These are phyloP conservation scores for Beauveria asiatica DNA, from an alignment of 2,329 filamentous ascomycete genomes.

Conservation along the genomic window DNA sequence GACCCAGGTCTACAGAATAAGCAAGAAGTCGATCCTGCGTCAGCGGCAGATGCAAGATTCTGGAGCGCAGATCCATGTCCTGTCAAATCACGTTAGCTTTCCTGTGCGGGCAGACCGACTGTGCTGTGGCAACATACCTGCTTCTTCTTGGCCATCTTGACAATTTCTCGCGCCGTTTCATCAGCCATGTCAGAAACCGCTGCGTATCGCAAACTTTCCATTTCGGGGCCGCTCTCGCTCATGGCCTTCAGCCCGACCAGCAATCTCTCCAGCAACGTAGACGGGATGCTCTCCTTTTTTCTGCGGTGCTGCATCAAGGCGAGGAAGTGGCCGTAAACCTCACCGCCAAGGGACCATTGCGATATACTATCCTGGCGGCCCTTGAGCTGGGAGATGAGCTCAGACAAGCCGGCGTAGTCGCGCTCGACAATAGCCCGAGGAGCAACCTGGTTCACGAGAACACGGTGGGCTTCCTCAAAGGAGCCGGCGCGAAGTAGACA, in stretches of 20 bases:
- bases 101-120: not conserved
- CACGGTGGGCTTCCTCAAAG: conserved; percentile 73
- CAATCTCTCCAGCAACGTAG: conserved; percentile 46
- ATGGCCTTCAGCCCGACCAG: conserved; percentile 48
- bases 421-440: conserved; percentile 75
- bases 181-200: conserved; percentile 77
- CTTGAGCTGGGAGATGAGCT: conserved; percentile 64
- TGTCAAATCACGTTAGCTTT: conserved; percentile 11
- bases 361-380: conserved; percentile 51
- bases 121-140: conserved; percentile 36
- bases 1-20: conserved; percentile 62
- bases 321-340: conserved; percentile 63
- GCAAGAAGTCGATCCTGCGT: conserved; percentile 64
- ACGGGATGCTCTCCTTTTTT: conserved; percentile 31
- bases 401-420: conserved; percentile 62
- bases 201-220: conserved; percentile 49
- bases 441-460: conserved; percentile 72
- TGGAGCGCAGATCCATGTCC: conserved; percentile 29
- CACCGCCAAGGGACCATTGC: conserved; percentile 72
- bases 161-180: conserved; percentile 58
- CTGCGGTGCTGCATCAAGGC: conserved; percentile 38
- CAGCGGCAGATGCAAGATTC: conserved; percentile 52
- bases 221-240: conserved; percentile 34
- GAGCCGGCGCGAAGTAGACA: conserved; percentile 72
- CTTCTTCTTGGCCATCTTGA: conserved; percentile 45